Evolutionary conservation across 805 yeast species (phyloP).

Genomic region (Ogataea nonfermentans): DNA sequence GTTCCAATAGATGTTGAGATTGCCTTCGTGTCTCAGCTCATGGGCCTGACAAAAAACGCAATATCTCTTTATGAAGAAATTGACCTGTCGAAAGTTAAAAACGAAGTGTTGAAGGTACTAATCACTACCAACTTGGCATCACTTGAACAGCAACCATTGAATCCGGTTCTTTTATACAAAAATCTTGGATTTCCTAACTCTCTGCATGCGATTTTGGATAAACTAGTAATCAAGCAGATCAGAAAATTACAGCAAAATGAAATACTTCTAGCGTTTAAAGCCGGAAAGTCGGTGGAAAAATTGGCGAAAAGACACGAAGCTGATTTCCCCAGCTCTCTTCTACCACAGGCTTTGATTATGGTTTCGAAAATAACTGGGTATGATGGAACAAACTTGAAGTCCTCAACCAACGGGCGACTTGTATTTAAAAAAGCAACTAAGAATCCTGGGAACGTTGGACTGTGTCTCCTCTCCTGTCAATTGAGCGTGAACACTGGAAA

Average conservation of each 20-base stretch:
- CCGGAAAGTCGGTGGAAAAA: conserved; percentile 34
- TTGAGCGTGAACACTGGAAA: conserved; percentile 32
- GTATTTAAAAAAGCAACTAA: conserved; percentile 35
- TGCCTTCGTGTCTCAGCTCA: conserved; percentile 48
- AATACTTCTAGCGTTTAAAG: conserved; percentile 39
- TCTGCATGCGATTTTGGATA: conserved; percentile 28
- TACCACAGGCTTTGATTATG: conserved; percentile 27
- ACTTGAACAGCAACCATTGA: conserved; percentile 16
- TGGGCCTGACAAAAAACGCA: conserved; percentile 37
- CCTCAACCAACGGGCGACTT: conserved; percentile 29
- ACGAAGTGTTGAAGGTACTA: conserved; percentile 41
- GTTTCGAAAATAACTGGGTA: conserved; percentile 22
- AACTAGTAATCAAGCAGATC: conserved; percentile 41
- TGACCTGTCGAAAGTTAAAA: conserved; percentile 34
- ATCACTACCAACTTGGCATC: conserved; percentile 45
- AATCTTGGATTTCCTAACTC: conserved; percentile 32
- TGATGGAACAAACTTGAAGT: conserved; percentile 16
- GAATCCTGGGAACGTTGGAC: conserved; percentile 31
- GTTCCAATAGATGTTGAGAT: conserved; percentile 61
- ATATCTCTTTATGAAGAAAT: conserved; percentile 36
- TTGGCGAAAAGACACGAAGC: conserved; percentile 19
- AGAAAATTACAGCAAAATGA: conserved; percentile 43
- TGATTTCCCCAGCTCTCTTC: conserved; percentile 25
- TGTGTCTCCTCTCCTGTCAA: conserved; percentile 37
- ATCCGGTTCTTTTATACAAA: conserved; percentile 30